These are phyloP conservation scores for Albizia julibrissin DNA, from an alignment of 306 rosid species.

Conservation along the genomic window DNA sequence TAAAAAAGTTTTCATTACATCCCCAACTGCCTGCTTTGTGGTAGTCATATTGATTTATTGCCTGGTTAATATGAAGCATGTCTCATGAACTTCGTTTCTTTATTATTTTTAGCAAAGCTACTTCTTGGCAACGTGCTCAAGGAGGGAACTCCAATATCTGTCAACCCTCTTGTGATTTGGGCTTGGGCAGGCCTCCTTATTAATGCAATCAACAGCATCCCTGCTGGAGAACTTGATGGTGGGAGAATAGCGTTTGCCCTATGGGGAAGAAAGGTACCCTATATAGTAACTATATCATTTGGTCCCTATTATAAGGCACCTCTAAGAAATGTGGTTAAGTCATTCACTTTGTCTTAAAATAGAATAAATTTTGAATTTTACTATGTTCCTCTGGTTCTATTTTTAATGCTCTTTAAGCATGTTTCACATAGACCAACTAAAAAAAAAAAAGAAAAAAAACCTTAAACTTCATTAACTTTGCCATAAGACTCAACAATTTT, in stretches of 20 bases:
- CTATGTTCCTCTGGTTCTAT: too few species aligned
- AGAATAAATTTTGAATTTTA: too few species aligned
- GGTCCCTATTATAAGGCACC: too few species aligned
- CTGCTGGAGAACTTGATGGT: constrained; percentile 98
- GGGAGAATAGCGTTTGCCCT: constrained; percentile 87
- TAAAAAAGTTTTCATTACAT: background rate
- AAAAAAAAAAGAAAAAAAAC: too few species aligned
- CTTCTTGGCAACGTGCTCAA: constrained; percentile 79
- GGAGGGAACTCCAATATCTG: constrained; percentile 85
- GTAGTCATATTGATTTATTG: background rate
- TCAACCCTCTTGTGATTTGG: constrained; percentile 95
- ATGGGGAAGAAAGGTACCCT: constrained; percentile 96
- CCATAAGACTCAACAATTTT: too few species aligned
- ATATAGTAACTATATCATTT: background rate
- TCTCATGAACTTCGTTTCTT: constrained; percentile 20
- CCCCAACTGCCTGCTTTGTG: background rate
- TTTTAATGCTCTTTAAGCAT: too few species aligned
- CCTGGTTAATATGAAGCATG: constrained; percentile 27
- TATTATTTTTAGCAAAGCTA: constrained; percentile 70
- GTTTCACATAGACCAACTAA: too few species aligned
- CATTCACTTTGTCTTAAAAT: too few species aligned
- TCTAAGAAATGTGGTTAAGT: too few species aligned
- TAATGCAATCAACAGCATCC: constrained; percentile 96
- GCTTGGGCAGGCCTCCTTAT: constrained; percentile 99
- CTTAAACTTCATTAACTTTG: too few species aligned